phyloP scores from a whole-genome alignment of 2,329 filamentous ascomycete genomes.

The Dactylellina drechsleri region DNA sequence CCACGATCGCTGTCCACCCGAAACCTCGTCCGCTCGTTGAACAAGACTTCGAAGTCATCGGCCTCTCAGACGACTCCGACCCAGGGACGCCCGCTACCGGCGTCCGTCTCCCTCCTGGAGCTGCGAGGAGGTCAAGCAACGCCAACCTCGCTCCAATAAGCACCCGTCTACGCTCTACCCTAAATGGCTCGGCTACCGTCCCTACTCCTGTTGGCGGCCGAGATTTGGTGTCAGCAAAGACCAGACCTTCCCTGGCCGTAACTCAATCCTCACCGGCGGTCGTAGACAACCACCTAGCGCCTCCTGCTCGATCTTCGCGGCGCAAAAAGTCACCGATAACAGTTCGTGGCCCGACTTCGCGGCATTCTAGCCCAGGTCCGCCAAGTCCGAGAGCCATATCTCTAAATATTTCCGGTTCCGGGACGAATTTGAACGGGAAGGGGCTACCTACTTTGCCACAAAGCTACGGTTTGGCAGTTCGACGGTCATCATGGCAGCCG shows the following conservation, averaged over 20 bases:
- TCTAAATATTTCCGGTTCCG: conserved; percentile 30
- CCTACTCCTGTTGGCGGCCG: conserved; percentile 22
- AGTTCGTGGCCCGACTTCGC: conserved; percentile 44
- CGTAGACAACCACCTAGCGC: conserved; percentile 40
- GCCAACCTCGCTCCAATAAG: conserved; percentile 33
- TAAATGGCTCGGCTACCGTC: conserved; percentile 30
- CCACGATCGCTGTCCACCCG: conserved; percentile 15
- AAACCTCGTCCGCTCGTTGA: conserved; percentile 53
- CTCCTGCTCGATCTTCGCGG: conserved; percentile 35
- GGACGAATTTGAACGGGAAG: conserved; percentile 28
- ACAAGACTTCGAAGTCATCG: conserved; percentile 53
- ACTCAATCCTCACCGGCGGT: conserved; percentile 45
- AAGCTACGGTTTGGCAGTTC: conserved; percentile 16
- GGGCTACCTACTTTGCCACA: conserved; percentile 34
- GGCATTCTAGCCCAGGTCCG: conserved; percentile 48
- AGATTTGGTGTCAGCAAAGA: conserved; percentile 43
- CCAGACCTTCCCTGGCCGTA: conserved; percentile 26
- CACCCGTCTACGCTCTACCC: conserved; percentile 29
- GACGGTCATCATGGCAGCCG: conserved; percentile 73
- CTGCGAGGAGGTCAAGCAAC: conserved; percentile 36
- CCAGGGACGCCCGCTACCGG: conserved; percentile 1
- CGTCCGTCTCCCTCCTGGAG: conserved; percentile 48
- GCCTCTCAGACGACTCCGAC: conserved; percentile 47
- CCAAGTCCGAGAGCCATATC: conserved; percentile 49
- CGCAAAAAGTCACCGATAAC: conserved; percentile 49